Conservation (phyloP, 2,329 filamentous ascomycete genomes). For the Calonectria fujianensis region DNA sequence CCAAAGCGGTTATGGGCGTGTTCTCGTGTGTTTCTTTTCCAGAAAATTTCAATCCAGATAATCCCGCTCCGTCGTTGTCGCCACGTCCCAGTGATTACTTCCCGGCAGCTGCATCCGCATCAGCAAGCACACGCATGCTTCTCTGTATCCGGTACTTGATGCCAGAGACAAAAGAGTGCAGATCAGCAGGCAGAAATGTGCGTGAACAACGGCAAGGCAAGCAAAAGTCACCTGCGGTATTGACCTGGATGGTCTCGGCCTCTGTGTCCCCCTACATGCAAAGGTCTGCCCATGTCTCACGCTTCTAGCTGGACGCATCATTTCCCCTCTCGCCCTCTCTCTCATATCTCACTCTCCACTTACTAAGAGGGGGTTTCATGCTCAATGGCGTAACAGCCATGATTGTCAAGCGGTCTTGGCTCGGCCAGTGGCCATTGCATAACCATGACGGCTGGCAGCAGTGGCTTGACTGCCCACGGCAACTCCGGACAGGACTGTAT, state of each 20-base stretch:
- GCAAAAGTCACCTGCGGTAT: constrained; percentile 2
- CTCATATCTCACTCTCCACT: constrained; percentile 2
- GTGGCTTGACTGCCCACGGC: constrained; percentile 1
- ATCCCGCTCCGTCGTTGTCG: too few relatives aligned
- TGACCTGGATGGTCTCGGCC: constrained; percentile 32
- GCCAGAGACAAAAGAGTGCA: constrained; percentile 11
- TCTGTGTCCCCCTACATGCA: constrained; percentile 35
- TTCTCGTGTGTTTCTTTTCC: background rate
- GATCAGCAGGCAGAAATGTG: constrained; percentile 47
- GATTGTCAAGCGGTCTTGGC: background rate
- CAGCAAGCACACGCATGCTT: background rate
- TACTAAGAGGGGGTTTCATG: constrained; percentile 15
- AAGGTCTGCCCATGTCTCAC: constrained; percentile 43
- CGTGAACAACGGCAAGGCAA: constrained; percentile 32
- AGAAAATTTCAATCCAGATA: background rate
- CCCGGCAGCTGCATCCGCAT: constrained; percentile 1
- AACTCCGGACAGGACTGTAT: background rate
- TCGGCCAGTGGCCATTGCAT: background rate
- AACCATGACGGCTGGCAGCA: background rate
- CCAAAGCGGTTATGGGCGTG: background rate
- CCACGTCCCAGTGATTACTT: background rate
- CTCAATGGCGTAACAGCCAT: constrained; percentile 8
- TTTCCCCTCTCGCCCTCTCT: constrained; percentile 9
- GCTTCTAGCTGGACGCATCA: constrained; percentile 29
- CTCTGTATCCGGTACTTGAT: background rate